Conservation (phyloP, 1,139 yeast species). For the Geotrichum siamense region DNA sequence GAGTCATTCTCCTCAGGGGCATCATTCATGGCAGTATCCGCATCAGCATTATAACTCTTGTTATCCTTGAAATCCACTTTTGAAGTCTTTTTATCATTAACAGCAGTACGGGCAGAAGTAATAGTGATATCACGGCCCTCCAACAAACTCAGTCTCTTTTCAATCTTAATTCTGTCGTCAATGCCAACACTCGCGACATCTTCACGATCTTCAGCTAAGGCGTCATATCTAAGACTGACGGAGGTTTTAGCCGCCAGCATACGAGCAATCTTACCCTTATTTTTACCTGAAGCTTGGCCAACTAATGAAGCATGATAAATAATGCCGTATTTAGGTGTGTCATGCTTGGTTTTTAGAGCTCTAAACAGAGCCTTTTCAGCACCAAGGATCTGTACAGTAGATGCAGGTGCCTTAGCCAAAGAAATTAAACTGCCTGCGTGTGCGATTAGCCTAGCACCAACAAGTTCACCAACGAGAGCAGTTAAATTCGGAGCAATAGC, state of each 20-base stretch:
- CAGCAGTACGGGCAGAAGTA: conserved; percentile 28
- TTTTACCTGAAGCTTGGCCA: conserved; percentile 95
- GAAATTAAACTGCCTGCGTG: conserved; percentile 97
- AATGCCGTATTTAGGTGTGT: conserved; percentile 97
- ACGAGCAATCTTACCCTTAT: conserved; percentile 98
- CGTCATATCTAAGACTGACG: conserved; percentile 92
- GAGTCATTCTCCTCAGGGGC: conserved; percentile 21
- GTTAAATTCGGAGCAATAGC: conserved; percentile 97
- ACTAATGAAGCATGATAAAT: conserved; percentile 94
- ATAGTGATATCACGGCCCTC: conserved; percentile 67
- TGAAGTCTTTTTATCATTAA: conserved; percentile 29
- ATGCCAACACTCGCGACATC: conserved; percentile 92
- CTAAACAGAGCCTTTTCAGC: conserved; percentile 98
- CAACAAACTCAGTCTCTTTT: conserved; percentile 84
- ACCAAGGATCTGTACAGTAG: conserved; percentile 96
- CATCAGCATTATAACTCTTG: conserved; percentile 88
- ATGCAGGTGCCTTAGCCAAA: conserved; percentile 96
- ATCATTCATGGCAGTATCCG: conserved; percentile 51
- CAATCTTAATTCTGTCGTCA: conserved; percentile 88
- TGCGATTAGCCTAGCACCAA: conserved; percentile 96
- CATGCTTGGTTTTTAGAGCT: conserved; percentile 96
- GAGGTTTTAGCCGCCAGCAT: conserved; percentile 98
- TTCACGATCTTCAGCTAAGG: conserved; percentile 85
- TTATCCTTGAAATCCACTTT: conserved; percentile 18
- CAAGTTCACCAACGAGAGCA: conserved; percentile 94